Evolutionary conservation across 495 filamentous ascomycete species (phyloP).

Genomic region (Xylaria flabelliformis): DNA sequence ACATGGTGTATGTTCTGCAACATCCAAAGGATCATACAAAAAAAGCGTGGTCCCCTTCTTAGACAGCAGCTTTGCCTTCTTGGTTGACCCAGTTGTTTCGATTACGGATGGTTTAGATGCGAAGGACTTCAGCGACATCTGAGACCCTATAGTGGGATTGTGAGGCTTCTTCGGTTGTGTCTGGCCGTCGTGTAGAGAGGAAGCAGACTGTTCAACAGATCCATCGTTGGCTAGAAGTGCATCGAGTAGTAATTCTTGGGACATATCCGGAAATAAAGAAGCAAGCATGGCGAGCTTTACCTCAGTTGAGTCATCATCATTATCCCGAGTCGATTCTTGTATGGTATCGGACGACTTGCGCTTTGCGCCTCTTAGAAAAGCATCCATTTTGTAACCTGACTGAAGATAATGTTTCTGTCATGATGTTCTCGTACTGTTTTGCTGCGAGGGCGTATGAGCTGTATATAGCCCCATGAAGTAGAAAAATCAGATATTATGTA

Average conservation of each 20-base stretch:
- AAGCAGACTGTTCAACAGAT: slow-evolving; percentile 68
- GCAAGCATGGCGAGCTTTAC: slow-evolving; percentile 83
- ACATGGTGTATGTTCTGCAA: slow-evolving; percentile 82
- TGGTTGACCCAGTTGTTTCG: slow-evolving; percentile 42
- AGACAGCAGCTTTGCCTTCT: slow-evolving; percentile 60
- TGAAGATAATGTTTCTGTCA: slow-evolving; percentile 5
- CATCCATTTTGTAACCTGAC: slow-evolving; percentile 44
- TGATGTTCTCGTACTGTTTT: background rate
- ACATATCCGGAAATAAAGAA: slow-evolving; percentile 71
- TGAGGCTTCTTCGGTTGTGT: slow-evolving; percentile 40
- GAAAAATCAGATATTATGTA: background rate
- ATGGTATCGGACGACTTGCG: slow-evolving; percentile 44
- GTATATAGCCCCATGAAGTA: background rate
- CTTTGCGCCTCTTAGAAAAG: slow-evolving; percentile 53
- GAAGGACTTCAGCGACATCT: slow-evolving; percentile 65
- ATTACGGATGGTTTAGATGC: slow-evolving; percentile 45
- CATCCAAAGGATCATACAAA: slow-evolving; percentile 78
- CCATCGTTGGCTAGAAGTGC: slow-evolving; percentile 78
- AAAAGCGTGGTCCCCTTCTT: slow-evolving; percentile 83
- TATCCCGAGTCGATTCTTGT: slow-evolving; percentile 27
- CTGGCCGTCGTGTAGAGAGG: slow-evolving; percentile 52
- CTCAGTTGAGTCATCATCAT: slow-evolving; percentile 77
- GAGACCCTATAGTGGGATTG: slow-evolving; percentile 48
- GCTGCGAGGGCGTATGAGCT: background rate
- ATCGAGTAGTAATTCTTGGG: slow-evolving; percentile 75